phyloP scores from a whole-genome alignment of 2,329 filamentous ascomycete species.

The Phoma sp. region DNA sequence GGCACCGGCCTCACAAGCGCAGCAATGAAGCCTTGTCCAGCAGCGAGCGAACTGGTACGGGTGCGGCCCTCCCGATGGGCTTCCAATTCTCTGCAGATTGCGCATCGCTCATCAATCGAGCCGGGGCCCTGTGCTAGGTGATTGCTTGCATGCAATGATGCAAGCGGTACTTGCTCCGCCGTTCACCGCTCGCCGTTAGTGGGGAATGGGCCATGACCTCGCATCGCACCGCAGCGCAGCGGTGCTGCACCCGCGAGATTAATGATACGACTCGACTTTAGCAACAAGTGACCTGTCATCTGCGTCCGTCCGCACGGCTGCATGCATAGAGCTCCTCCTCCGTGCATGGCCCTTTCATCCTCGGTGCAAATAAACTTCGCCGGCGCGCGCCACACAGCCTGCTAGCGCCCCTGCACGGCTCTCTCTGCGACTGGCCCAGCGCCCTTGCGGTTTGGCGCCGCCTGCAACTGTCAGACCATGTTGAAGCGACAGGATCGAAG shows the following conservation, averaged over 20 bases:
- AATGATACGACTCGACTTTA: background rate
- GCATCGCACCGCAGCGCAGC: background rate
- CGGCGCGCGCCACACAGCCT: conserved; percentile 13
- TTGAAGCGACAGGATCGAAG: conserved; percentile 4
- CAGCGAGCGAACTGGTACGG: conserved; percentile 3
- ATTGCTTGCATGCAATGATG: conserved; percentile 7
- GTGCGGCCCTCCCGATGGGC: conserved; percentile 11
- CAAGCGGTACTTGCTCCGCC: conserved; percentile 2
- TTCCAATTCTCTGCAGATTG: background rate
- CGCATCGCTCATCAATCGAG: background rate
- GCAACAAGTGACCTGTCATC: conserved; percentile 5
- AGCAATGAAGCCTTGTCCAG: background rate
- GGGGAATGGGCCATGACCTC: background rate
- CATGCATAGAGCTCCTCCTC: conserved; percentile 3
- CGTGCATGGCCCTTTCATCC: conserved; percentile 2
- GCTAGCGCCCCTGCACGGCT: conserved; percentile 1
- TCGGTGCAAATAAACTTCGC: conserved; percentile 19
- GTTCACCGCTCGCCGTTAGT: conserved; percentile 5
- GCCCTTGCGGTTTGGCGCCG: conserved; percentile 3
- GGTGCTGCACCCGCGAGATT: too few relatives aligned
- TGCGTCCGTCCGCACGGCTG: conserved; percentile 5
- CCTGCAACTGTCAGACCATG: conserved; percentile 16
- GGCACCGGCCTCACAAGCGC: conserved; percentile 7
- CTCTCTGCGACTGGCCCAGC: background rate
- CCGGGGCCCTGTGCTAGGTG: background rate